Evolutionary conservation across 2,329 filamentous ascomycete species (phyloP), one percentile per base, ranked within the genome.

Genomic region (Neofusicoccum ribis): DNA sequence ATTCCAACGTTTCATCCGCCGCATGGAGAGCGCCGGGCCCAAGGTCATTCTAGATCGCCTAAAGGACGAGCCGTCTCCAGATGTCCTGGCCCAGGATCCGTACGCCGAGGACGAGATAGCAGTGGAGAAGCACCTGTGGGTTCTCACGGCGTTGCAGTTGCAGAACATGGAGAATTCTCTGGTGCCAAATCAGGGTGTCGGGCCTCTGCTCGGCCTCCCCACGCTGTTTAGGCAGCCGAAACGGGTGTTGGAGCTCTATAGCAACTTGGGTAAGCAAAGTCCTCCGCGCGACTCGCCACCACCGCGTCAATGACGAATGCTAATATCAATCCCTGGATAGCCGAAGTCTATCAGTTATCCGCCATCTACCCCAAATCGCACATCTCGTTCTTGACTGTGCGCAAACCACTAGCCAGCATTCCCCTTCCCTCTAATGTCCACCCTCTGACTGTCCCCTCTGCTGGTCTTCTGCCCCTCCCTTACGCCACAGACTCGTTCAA

Each of bases 91-190:
- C 9, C 83, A 82, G 78, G 78, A 79, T 9, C 60, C 60, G 7
- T 51, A 63, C 17, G 73, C 77, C 0, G 82, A 85, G 63, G 78
- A 82, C 3, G 80, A 77, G 43, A 74, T 85, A 20, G 84, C 85
- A 65, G 77, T 85, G 54, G 83, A 85, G 67, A 85, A 85, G 71
- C 85, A 86, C 69, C 76, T 84, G 46, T 89, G 86, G 86, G 84
- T 92, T 78, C 78, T 89, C 39, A 87, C 84, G 34, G 82, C 82
- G 1, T 76, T 90, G 61, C 81, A 74, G 56, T 69, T 75, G 43
- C 79, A 80, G 37, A 74, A 70, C 52, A 62, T 72, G 62, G 72
- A 72, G 44, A 72, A 68, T 41, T 69, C 67, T 43, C 67, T 54
- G 52, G 66, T 50, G 71, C 73, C 59, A 69, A 69, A 67, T 66